Base-by-base conservation (phyloP, 345 rosid species). In the Brassica rapa region DNA sequence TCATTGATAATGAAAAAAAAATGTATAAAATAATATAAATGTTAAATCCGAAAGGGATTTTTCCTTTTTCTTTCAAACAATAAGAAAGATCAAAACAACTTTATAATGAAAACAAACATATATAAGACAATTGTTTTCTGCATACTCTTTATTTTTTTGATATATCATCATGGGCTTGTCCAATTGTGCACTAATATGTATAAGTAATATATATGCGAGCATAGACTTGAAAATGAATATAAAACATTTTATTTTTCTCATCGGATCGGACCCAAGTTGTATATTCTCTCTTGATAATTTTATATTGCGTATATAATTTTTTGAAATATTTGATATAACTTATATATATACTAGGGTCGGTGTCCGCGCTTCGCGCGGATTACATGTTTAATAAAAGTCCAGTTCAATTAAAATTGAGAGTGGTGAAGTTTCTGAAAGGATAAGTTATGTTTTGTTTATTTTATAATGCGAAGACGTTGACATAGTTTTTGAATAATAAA, bases 41-140 rank as follows among this genome's bases (percentile, higher is more conserved):
- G 37, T 41, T 14, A 66, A 46, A 14, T 72, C 46, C 51, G 66
- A 7, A 66, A 56, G 53, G 57, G 15, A 29, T 39, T 78, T 39
- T 78, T 78, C 29, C 14, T 57, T 66, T n/a, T 60, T 57, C 29
- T 62, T 51, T 65, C 60, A 14, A 71, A 35, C 64, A 62, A 70
- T 53, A 24, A 46, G 27, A 66, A 61, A 66, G 76, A 77, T 71
- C 71, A 71, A 61, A 71, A 71, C 61, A 71, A 55, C 65, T 77
- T 53, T 53, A 7, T 51, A 14, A 25, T 37, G 5, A 71, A 37
- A 16, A 55, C 10, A 35, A 41, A 1, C 32, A 10, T 51, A 23
- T 25, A 25, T 25, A 33, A 63, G 21, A 63, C 4, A n/a, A 62
- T 70, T 46, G 1, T 33, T 46, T 61, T 69, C 27, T 32, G 41